Percentiles rank a stretch among this genome's conserved stretches.
phyloP scores from a whole-genome alignment of 768 basidiomycete genomes.

The Xerocomellus chrysenteron region DNA sequence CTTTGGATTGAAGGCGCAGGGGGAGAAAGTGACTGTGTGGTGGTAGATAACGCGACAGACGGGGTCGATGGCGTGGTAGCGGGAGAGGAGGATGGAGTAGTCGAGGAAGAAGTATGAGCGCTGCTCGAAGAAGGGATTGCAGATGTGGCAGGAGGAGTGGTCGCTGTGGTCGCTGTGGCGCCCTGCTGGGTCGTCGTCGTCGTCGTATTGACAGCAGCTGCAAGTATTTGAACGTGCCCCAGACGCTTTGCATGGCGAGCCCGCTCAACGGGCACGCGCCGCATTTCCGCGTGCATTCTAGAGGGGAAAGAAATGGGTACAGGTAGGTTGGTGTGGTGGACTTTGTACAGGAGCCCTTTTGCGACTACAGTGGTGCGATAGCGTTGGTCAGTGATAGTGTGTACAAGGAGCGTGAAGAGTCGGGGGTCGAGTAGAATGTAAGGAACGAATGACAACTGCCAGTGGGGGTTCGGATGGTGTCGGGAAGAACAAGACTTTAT shows the following conservation, averaged over 20 bases:
- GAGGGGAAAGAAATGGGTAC: neutral
- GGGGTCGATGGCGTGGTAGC: slow-evolving; percentile 8
- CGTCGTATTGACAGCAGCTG: neutral
- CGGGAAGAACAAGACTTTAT: neutral
- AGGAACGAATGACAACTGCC: neutral
- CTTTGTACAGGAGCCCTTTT: neutral
- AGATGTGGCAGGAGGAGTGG: slow-evolving; percentile 1
- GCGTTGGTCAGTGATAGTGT: neutral
- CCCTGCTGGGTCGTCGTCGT: slow-evolving; percentile 1
- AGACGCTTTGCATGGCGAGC: slow-evolving; percentile 33
- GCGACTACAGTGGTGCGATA: neutral
- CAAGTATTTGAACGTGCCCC: slow-evolving; percentile 22
- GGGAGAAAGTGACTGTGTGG: neutral
- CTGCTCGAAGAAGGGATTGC: slow-evolving; percentile 14
- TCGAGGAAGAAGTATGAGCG: slow-evolving; percentile 11
- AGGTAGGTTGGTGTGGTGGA: neutral
- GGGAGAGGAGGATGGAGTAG: slow-evolving; percentile 8
- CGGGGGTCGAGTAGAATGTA: slow-evolving; percentile 4
- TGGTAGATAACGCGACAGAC: slow-evolving; percentile 2
- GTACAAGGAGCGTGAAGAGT: slow-evolving; percentile 19
- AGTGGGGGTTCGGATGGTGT: neutral
- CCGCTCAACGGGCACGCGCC: slow-evolving; percentile 34
- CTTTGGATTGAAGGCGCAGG: neutral
- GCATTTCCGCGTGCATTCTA: slow-evolving; percentile 26
- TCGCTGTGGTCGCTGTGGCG: neutral